Evolutionary conservation across 495 filamentous ascomycete genomes (phyloP).

Genomic region (Copromyces sp.): DNA sequence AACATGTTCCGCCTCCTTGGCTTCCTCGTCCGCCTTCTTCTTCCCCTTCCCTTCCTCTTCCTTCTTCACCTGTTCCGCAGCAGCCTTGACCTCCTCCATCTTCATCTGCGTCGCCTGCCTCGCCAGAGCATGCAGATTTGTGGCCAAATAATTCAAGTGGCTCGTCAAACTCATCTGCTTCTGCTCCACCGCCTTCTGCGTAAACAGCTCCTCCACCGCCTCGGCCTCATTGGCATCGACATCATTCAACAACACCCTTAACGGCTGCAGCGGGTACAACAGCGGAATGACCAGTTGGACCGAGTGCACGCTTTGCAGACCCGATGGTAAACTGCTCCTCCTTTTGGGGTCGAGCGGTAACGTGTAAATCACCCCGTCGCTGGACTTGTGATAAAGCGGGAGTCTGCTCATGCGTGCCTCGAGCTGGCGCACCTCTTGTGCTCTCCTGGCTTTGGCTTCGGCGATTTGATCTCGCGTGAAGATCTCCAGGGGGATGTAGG

Average conservation of each 20-base stretch:
- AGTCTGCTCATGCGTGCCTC: constrained; percentile 68
- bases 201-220: constrained; percentile 56
- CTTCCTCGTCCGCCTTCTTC: constrained; percentile 8
- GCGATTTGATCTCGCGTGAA: constrained; percentile 48
- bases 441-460: constrained; percentile 53
- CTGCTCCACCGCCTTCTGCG: constrained; percentile 44
- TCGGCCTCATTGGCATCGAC: constrained; percentile 50
- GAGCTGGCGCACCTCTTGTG: constrained; percentile 59
- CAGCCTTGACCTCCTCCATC: background rate
- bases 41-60: background rate
- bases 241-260: constrained; percentile 55
- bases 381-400: constrained; percentile 57
- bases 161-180: constrained; percentile 56
- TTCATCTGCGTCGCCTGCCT: constrained; percentile 29
- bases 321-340: constrained; percentile 47
- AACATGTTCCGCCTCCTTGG: constrained; percentile 15
- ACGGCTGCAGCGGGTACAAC: constrained; percentile 62
- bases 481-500: constrained; percentile 29
- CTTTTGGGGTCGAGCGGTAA: constrained; percentile 64
- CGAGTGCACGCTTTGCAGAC: constrained; percentile 52
- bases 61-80: background rate
- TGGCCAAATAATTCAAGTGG: constrained; percentile 66
- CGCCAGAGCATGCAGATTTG: constrained; percentile 62
- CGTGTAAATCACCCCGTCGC: constrained; percentile 59
- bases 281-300: constrained; percentile 61